A percentile compares a stretch with the other conserved stretches of the same genome.
Conservation (phyloP, 1,139 yeast genomes). For the Candida tunisiensis region DNA sequence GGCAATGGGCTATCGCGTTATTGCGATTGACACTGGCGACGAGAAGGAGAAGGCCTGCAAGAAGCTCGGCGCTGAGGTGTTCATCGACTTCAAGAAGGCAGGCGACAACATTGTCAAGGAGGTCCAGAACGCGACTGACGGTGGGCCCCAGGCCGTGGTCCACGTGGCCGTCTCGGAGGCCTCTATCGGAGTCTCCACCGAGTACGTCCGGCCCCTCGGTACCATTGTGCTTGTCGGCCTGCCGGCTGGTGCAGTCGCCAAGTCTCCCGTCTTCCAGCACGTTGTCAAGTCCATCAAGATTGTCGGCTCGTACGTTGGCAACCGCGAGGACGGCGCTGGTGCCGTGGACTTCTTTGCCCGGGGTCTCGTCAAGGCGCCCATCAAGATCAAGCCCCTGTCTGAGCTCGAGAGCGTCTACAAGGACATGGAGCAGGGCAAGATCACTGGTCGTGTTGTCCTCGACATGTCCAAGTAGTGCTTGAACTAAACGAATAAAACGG, state of each 20-base stretch:
- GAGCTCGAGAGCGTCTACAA: constrained; percentile 44
- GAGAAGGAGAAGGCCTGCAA: constrained; percentile 41
- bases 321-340: constrained; percentile 65
- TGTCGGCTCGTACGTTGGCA: constrained; percentile 67
- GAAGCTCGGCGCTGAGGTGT: constrained; percentile 52
- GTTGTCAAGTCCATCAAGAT: constrained; percentile 50
- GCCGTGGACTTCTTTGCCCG: constrained; percentile 57
- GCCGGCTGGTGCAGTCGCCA: constrained; percentile 53
- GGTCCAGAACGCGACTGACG: constrained; percentile 34
- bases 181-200: constrained; percentile 53
- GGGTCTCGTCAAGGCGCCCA: constrained; percentile 53
- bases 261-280: constrained; percentile 39
- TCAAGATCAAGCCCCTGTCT: constrained; percentile 46
- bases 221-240: constrained; percentile 69
- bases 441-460: constrained; percentile 57
- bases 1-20: constrained; percentile 67
- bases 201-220: constrained; percentile 59
- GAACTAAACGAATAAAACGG: too few relatives aligned
- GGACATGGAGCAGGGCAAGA: constrained; percentile 54
- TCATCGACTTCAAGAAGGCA: constrained; percentile 36
- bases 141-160: constrained; percentile 67
- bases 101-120: constrained; percentile 27
- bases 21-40: constrained; percentile 63
- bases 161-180: constrained; percentile 65
- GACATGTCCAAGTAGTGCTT: constrained; percentile 30